phyloP scores from a whole-genome alignment of 805 yeast genomes.

The Zygotorulaspora florentina region DNA sequence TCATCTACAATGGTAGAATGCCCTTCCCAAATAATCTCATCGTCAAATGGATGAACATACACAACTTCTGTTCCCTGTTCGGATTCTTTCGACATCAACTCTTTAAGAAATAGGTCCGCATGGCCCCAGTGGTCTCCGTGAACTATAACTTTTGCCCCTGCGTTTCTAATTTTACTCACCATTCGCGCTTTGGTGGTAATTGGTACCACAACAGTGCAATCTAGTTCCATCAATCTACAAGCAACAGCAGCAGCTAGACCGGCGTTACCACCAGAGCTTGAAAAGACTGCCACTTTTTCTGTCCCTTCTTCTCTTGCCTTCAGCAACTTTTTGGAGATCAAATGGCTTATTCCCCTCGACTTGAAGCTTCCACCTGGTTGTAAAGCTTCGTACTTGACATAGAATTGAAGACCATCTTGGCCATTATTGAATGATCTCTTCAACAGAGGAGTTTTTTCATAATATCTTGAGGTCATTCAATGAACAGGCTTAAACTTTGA shows the following conservation, averaged over 20 bases:
- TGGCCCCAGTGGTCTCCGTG: constrained; percentile 46
- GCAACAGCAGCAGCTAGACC: constrained; percentile 44
- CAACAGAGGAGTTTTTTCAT: constrained; percentile 14
- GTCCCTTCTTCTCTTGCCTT: constrained; percentile 23
- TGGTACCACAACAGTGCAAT: constrained; percentile 63
- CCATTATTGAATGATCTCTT: constrained; percentile 5
- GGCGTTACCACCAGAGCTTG: constrained; percentile 54
- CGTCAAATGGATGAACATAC: constrained; percentile 53
- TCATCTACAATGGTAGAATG: constrained; percentile 47
- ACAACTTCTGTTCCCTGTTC: constrained; percentile 31
- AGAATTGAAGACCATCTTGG: constrained; percentile 27
- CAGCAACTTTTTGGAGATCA: constrained; percentile 34
- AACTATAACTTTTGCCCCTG: constrained; percentile 48
- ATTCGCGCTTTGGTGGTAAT: constrained; percentile 42
- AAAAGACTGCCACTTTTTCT: constrained; percentile 36
- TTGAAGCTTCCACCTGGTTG: constrained; percentile 58
- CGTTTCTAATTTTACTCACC: constrained; percentile 39
- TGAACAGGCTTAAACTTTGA: too few species aligned
- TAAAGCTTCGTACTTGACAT: constrained; percentile 44
- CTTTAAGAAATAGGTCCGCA: constrained; percentile 43
- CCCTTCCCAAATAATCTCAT: constrained; percentile 50
- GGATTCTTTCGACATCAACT: constrained; percentile 20
- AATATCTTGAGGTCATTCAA: neutral
- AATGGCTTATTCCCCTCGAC: constrained; percentile 48
- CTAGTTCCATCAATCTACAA: constrained; percentile 32